These are phyloP conservation scores for Echium plantagineum DNA, from an alignment of 257 asterid species.

Conservation along the genomic window DNA sequence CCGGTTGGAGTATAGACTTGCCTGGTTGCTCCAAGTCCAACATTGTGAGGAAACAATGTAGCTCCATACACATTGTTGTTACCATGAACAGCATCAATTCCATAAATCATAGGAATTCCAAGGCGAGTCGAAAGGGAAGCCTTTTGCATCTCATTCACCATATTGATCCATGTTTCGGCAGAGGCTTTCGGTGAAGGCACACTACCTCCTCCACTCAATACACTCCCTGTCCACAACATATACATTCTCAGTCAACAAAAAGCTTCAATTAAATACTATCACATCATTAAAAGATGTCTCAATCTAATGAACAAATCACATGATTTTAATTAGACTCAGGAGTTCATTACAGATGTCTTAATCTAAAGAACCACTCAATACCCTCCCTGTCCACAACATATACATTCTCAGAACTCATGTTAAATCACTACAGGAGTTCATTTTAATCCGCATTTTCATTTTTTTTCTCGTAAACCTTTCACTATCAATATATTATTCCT, in stretches of 20 bases:
- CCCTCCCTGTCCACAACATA: background rate
- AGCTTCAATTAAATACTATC: too few relatives aligned
- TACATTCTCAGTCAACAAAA: too few relatives aligned
- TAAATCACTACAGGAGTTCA: too few relatives aligned
- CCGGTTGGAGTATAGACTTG: background rate
- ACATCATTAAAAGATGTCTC: too few relatives aligned
- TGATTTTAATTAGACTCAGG: background rate
- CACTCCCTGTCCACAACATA: background rate
- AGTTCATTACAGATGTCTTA: too few relatives aligned
- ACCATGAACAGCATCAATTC: conserved; percentile 22
- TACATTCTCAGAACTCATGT: too few relatives aligned
- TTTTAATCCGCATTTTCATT: too few relatives aligned
- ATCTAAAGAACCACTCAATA: conserved; percentile 18
- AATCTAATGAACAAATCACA: too few relatives aligned
- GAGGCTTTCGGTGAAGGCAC: conserved; percentile 8
- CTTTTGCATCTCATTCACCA: conserved; percentile 11
- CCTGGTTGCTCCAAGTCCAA: conserved; percentile 21
- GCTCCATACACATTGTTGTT: conserved; percentile 16
- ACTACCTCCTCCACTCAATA: conserved; percentile 21
- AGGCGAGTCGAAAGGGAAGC: conserved; percentile 17
- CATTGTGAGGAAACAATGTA: conserved; percentile 18
- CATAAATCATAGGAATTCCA: conserved; percentile 16
- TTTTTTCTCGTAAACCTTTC: too few relatives aligned
- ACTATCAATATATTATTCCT: too few relatives aligned
- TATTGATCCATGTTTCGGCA: conserved; percentile 13